These are phyloP conservation scores for Fusarium nodosum DNA, from an alignment of 2,329 filamentous ascomycete genomes.

Conservation along the genomic window DNA sequence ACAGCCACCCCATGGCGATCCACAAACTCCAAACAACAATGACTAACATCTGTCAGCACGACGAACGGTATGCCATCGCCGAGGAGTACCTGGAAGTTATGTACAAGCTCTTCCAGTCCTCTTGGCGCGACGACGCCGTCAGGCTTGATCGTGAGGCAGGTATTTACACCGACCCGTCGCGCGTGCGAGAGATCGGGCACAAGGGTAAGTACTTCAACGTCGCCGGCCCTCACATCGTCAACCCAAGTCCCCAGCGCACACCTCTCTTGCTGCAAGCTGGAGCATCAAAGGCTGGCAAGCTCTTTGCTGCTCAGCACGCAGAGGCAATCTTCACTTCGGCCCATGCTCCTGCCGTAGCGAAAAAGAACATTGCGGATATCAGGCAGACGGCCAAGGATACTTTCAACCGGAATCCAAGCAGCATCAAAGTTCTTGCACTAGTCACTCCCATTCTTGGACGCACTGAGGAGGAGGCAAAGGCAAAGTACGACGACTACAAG, in stretches of 20 bases:
- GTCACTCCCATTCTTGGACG: slow-evolving; percentile 74
- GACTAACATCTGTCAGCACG: slow-evolving; percentile 60
- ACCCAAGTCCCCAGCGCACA: slow-evolving; percentile 74
- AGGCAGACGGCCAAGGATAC: slow-evolving; percentile 66
- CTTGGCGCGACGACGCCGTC: slow-evolving; percentile 76
- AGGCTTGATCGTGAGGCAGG: slow-evolving; percentile 69
- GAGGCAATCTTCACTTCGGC: slow-evolving; percentile 79
- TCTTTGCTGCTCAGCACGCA: slow-evolving; percentile 77
- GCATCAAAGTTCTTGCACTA: slow-evolving; percentile 76
- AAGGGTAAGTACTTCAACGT: slow-evolving; percentile 73
- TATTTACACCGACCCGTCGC: slow-evolving; percentile 65
- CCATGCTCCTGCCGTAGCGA: slow-evolving; percentile 72
- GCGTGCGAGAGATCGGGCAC: slow-evolving; percentile 76
- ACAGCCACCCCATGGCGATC: not conserved
- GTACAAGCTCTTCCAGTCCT: slow-evolving; percentile 75
- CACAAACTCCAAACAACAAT: too few species aligned
- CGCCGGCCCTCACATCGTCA: slow-evolving; percentile 75
- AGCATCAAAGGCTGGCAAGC: slow-evolving; percentile 74
- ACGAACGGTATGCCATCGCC: slow-evolving; percentile 73
- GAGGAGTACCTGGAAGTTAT: slow-evolving; percentile 75
- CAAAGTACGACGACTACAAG: slow-evolving; percentile 71
- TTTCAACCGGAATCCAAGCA: slow-evolving; percentile 68
- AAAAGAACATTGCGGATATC: slow-evolving; percentile 73
- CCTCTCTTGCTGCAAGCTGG: slow-evolving; percentile 79
- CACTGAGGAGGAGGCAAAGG: slow-evolving; percentile 75